phyloP scores from a whole-genome alignment of 805 yeast species.

The Candida namnaoensis region DNA sequence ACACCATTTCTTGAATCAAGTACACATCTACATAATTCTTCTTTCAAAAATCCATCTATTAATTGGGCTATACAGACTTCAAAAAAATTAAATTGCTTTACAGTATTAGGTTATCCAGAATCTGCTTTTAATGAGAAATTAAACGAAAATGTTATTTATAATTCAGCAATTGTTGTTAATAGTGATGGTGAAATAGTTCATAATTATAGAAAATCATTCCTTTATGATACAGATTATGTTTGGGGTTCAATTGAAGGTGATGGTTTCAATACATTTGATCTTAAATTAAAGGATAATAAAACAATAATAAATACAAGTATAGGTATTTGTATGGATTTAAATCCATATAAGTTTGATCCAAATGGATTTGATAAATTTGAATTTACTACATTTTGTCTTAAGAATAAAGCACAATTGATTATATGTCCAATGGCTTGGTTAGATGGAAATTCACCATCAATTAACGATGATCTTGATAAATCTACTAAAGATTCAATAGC shows the following conservation, averaged over 20 bases:
- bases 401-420: conserved; percentile 42
- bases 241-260: conserved; percentile 73
- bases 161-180: conserved; percentile 60
- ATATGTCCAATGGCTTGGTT: conserved; percentile 89
- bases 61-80: conserved; percentile 52
- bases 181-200: conserved; percentile 49
- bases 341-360: conserved; percentile 77
- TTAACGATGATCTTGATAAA: conserved; percentile 3
- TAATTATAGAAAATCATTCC: conserved; percentile 68
- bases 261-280: conserved; percentile 43
- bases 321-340: conserved; percentile 93
- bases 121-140: conserved; percentile 2
- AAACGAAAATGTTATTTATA: conserved; percentile 32
- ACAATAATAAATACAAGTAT: conserved; percentile 37
- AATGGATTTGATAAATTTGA: conserved; percentile 64
- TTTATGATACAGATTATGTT: conserved; percentile 68
- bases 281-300: conserved; percentile 8
- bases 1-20: conserved; percentile 47
- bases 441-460: conserved; percentile 35
- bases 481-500: conserved; percentile 1
- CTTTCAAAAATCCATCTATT: conserved; percentile 34
- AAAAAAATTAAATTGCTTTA: conserved; percentile 43
- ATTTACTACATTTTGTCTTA: conserved; percentile 46
- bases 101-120: conserved; percentile 84
- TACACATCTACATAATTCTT: conserved; percentile 7